Percentiles rank a stretch among this genome's conserved stretches.
Conservation (phyloP, 192 early-diverging fungal species). For the Umbelopsis sp. region DNA sequence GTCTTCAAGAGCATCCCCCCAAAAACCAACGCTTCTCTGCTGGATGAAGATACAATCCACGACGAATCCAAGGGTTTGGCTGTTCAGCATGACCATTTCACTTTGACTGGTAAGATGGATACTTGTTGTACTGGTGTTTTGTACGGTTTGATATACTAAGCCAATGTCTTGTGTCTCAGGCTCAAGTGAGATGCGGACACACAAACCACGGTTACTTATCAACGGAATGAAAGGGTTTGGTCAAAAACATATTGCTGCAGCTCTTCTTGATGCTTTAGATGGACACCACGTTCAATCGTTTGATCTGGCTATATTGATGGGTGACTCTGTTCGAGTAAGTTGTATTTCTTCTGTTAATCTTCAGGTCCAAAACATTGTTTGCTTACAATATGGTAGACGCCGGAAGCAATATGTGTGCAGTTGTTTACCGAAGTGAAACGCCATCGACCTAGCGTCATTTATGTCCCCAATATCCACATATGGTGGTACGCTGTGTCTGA, state of each 20-base stretch:
- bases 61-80: neutral
- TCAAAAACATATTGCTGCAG: constrained; percentile 54
- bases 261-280: constrained; percentile 57
- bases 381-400: constrained; percentile 15
- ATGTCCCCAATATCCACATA: constrained; percentile 53
- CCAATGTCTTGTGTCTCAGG: neutral
- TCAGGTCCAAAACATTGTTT: neutral
- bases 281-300: constrained; percentile 59
- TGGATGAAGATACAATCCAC: constrained; percentile 17
- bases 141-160: too few species aligned
- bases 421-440: constrained; percentile 62
- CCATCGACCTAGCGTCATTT: constrained; percentile 59
- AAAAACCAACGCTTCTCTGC: neutral
- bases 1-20: neutral
- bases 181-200: constrained; percentile 25
- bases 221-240: constrained; percentile 62
- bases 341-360: neutral
- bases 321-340: constrained; percentile 42
- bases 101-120: constrained; percentile 30
- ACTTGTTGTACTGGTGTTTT: too few species aligned
- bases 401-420: constrained; percentile 55
- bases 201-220: constrained; percentile 64
- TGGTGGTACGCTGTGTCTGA: constrained; percentile 56
- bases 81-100: constrained; percentile 18
- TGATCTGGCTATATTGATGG: constrained; percentile 50